phyloP scores from a whole-genome alignment of 176 grass and related monocot genomes.

The Ananas comosus region DNA sequence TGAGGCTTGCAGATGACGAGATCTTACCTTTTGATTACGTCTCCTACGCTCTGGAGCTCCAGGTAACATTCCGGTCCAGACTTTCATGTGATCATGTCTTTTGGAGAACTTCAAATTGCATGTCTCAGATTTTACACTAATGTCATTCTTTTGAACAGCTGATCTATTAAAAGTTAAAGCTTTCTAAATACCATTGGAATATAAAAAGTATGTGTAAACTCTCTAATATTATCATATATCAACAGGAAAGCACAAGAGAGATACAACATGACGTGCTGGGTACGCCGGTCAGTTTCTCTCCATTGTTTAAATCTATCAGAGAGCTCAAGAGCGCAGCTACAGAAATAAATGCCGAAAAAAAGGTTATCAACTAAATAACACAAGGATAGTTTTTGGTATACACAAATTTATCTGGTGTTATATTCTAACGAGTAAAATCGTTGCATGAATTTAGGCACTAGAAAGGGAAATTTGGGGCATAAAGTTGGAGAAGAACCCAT shows the following conservation, averaged over 20 bases:
- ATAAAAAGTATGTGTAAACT: too few species aligned
- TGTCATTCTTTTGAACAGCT: too few species aligned
- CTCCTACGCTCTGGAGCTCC: constrained; percentile 48
- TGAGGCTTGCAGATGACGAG: constrained; percentile 64
- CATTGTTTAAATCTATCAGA: constrained; percentile 59
- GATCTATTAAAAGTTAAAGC: too few species aligned
- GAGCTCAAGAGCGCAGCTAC: constrained; percentile 33
- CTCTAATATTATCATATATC: too few species aligned
- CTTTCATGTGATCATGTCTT: constrained; percentile 14
- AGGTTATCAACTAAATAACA: constrained; percentile 31
- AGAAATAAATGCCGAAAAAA: constrained; percentile 48
- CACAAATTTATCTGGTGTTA: neutral
- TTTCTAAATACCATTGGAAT: too few species aligned
- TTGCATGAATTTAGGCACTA: constrained; percentile 31
- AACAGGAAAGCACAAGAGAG: constrained; percentile 29
- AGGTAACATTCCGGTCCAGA: constrained; percentile 29
- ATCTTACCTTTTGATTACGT: constrained; percentile 72
- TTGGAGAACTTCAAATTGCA: neutral
- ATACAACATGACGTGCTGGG: constrained; percentile 36
- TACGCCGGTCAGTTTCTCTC: constrained; percentile 44
- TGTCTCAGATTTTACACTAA: too few species aligned
- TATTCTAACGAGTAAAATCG: neutral
- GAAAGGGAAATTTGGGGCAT: constrained; percentile 24
- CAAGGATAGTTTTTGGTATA: neutral
- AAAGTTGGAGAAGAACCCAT: constrained; percentile 39